A percentile compares a stretch with the other conserved stretches of the same genome.
Conservation (phyloP, 2,329 filamentous ascomycete genomes). For the Magnaporthales sp. region DNA sequence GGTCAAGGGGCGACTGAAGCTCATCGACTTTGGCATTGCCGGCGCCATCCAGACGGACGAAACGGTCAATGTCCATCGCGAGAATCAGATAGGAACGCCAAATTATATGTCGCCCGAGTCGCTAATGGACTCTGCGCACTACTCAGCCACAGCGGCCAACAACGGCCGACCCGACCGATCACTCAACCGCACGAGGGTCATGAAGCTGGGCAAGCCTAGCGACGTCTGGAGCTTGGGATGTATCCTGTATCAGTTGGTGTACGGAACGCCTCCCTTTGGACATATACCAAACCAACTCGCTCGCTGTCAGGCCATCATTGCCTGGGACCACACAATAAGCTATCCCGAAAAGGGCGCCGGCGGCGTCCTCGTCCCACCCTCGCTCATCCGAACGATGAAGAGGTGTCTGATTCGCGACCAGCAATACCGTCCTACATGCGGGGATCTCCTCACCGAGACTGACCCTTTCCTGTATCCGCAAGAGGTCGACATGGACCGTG, state of each 20-base stretch:
- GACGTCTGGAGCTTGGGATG: conserved; percentile 96
- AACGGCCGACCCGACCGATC: conserved; percentile 29
- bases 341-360: conserved; percentile 64
- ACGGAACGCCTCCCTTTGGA: conserved; percentile 90
- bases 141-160: conserved; percentile 28
- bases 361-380: conserved; percentile 48
- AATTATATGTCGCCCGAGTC: conserved; percentile 99
- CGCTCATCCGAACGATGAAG: conserved; percentile 52
- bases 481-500: conserved; percentile 40
- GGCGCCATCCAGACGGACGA: conserved; percentile 94
- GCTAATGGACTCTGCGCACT: conserved; percentile 71
- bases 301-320: conserved; percentile 79
- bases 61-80: conserved; percentile 94
- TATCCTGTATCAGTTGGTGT: conserved; percentile 96
- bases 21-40: conserved; percentile 98
- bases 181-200: conserved; percentile 55
- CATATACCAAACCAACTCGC: conserved; percentile 84
- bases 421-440: conserved; percentile 53
- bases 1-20: conserved; percentile 80
- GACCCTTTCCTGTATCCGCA: conserved; percentile 58
- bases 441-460: conserved; percentile 47
- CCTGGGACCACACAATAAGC: conserved; percentile 64
- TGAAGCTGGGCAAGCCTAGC: conserved; percentile 92
- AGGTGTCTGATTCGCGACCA: conserved; percentile 55
- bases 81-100: conserved; percentile 89